These are phyloP conservation scores for Nakaseomyces delphensis DNA, from an alignment of 1,139 yeast species.

Conservation along the genomic window DNA sequence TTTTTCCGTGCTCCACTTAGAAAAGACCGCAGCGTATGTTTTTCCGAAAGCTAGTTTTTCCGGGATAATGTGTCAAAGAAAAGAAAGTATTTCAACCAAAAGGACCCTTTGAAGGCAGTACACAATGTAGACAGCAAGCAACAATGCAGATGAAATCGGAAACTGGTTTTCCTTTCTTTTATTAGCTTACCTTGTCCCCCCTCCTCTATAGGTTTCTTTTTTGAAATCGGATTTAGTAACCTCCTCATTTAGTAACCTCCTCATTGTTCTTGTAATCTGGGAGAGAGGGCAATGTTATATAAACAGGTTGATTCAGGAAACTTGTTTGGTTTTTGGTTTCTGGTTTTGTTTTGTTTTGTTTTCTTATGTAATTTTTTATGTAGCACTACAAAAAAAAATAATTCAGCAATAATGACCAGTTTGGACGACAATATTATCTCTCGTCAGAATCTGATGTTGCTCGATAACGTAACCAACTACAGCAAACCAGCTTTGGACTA, in stretches of 20 bases:
- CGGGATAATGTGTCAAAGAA: neutral
- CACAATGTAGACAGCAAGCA: neutral
- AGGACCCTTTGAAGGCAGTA: neutral
- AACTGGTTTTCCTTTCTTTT: neutral
- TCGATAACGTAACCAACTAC: constrained; percentile 29
- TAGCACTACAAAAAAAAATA: neutral
- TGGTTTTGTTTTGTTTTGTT: no score
- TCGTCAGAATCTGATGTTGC: constrained; percentile 24
- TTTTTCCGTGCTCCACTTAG: neutral
- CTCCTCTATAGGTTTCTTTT: neutral
- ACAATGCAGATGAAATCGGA: neutral
- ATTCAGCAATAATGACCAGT: constrained; percentile 6
- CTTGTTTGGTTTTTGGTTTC: no score
- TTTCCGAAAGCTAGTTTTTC: no score
- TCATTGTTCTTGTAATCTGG: no score
- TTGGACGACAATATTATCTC: constrained; percentile 28
- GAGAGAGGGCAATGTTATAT: neutral
- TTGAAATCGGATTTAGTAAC: neutral
- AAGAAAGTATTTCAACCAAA: neutral
- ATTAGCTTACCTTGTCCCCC: neutral
- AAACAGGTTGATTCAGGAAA: neutral
- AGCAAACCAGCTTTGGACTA: constrained; percentile 27
- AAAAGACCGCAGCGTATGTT: no score
- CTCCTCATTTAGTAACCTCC: neutral
- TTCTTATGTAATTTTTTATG: no score